Base-by-base conservation (phyloP, 1,284 basidiomycete genomes). In the Papiliotrema terrestris region DNA sequence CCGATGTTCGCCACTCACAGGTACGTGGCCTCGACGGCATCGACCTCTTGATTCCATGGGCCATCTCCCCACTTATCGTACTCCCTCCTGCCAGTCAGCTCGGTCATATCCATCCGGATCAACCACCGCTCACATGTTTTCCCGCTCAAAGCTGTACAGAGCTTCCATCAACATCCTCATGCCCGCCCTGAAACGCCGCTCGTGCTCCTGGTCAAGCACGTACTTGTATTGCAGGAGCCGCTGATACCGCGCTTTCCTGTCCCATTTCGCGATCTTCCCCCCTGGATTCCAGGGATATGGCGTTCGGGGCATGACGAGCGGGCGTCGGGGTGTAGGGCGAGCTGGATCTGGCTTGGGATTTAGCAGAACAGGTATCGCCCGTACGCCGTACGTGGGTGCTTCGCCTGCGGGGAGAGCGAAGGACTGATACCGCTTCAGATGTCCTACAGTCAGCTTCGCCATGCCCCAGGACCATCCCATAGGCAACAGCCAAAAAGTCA, bases 141-240 rank as follows among this genome's bases (percentile, higher is more conserved):
- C 22, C 19, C 48, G 29, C 53, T 68, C 63, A 37, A 59, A 69
- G 14, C 44, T 37, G 25, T 64, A 26, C 9, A 63, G 32, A 2
- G 54, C 42, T n/a, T 26, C 37, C 55, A 71, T 61, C 20, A 61
- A 8, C 9, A 15, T 36, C 8, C 35, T 11, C 65, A 71, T 67
- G 0, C 55, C 63, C 2, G 17, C n/a, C 26, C 66, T 47, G 45
- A 65, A 68, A 25, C 68, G 37, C 41, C 67, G 41, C 42, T 71
- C 67, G 44, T 67, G 60, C 47, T 71, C 67, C 20, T 53, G 57
- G 23, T 71, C 63, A 25, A 71, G 51, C 2, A 66, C 58, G 51
- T 57, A 68, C 19, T 55, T 54, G 45, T 61, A 57, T 50, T 67
- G 63, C 8, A 64, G 35, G 17, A 67, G 48, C 25, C 61, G 51